phyloP scores from a whole-genome alignment of 2,329 filamentous ascomycete genomes.

The Monilinia laxa region DNA sequence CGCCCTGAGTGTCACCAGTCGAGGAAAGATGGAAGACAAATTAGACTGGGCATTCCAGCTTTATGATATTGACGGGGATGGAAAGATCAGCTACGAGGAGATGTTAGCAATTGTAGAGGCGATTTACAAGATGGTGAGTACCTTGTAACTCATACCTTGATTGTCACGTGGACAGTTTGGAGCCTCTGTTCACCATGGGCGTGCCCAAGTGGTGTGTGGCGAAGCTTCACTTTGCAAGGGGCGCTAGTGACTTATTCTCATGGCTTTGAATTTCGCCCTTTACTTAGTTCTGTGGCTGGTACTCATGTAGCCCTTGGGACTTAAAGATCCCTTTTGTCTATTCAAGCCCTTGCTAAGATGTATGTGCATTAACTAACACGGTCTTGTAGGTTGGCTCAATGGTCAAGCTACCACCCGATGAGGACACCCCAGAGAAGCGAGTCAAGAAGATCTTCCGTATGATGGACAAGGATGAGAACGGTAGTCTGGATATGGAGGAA shows the following conservation, averaged over 20 bases:
- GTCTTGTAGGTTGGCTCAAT: slow-evolving; percentile 82
- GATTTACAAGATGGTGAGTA: slow-evolving; percentile 96
- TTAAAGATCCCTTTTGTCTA: not conserved
- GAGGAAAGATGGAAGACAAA: slow-evolving; percentile 99
- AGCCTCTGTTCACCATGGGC: not conserved
- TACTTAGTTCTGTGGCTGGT: not conserved
- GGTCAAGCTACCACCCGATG: slow-evolving; percentile 97
- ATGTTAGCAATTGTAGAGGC: slow-evolving; percentile 99
- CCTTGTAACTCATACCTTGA: not conserved
- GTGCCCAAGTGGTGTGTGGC: not conserved
- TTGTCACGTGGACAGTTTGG: not conserved
- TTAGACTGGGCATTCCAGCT: slow-evolving; percentile 99
- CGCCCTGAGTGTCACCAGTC: slow-evolving; percentile 91
- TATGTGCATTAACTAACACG: slow-evolving; percentile 19
- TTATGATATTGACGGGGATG: slow-evolving; percentile 98
- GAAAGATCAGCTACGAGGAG: slow-evolving; percentile 98
- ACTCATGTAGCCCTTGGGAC: not conserved
- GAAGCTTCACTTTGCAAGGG: not conserved
- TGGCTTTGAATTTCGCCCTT: not conserved
- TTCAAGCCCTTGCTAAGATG: too few relatives aligned
- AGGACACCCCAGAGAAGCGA: slow-evolving; percentile 98
- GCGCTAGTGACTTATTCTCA: not conserved
- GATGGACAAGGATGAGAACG: slow-evolving; percentile 99
- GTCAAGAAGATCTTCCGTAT: slow-evolving; percentile 98
- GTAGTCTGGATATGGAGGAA: slow-evolving; percentile 92